Conservation (phyloP, 2,329 filamentous ascomycete genomes). For the Alternaria solani region DNA sequence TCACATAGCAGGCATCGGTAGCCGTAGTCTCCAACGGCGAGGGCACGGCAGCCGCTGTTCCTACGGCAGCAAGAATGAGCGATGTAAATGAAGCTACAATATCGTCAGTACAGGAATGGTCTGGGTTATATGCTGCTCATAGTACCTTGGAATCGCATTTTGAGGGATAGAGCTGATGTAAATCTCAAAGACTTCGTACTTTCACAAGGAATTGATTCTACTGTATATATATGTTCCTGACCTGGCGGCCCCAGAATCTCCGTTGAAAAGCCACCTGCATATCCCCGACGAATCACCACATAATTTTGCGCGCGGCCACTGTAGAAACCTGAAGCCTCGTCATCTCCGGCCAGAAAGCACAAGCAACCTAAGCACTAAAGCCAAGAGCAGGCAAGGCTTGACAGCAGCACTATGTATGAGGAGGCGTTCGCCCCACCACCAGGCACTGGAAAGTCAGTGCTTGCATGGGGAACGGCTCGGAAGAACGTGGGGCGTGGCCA, state of each 20-base stretch:
- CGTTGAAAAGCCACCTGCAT: slow-evolving; percentile 6
- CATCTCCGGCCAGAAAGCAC: slow-evolving; percentile 8
- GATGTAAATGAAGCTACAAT: slow-evolving; percentile 11
- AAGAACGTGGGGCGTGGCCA: not conserved
- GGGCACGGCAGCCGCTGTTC: slow-evolving; percentile 9
- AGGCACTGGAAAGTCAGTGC: not conserved
- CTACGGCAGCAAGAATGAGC: slow-evolving; percentile 18
- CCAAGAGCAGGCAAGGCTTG: slow-evolving; percentile 28
- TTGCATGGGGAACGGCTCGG: not conserved
- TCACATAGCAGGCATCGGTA: slow-evolving; percentile 30
- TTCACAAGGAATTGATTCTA: not conserved
- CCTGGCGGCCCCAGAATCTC: not conserved
- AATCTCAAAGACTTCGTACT: not conserved
- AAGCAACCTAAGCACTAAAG: slow-evolving; percentile 31
- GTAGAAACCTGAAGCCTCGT: not conserved
- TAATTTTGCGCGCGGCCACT: not conserved
- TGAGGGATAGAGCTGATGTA: not conserved
- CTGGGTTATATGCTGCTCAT: not conserved
- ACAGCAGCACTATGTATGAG: not conserved
- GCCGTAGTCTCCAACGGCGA: not conserved
- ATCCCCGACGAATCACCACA: slow-evolving; percentile 3
- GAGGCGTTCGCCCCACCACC: not conserved
- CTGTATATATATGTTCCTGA: not conserved
- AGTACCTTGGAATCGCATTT: not conserved
- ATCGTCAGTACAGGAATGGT: not conserved